Evolutionary conservation across 2,329 filamentous ascomycete species (phyloP).

Genomic region (Talaromyces sp.): DNA sequence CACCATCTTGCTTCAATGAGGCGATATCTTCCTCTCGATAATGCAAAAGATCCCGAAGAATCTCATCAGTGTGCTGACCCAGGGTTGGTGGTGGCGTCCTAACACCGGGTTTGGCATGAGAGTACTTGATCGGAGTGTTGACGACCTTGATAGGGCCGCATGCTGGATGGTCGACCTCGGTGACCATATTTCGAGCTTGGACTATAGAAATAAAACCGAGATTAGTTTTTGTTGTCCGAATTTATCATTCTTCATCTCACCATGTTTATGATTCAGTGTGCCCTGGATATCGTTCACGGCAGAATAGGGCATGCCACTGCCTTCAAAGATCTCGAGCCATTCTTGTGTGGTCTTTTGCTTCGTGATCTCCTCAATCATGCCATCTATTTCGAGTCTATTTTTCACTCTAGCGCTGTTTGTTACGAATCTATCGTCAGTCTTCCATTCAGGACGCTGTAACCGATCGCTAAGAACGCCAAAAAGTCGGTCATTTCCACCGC

Average conservation of each 20-base stretch:
- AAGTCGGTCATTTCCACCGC: constrained; percentile 60
- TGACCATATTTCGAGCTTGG: constrained; percentile 78
- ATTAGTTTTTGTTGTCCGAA: background rate
- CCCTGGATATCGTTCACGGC: constrained; percentile 89
- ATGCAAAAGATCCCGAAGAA: constrained; percentile 62
- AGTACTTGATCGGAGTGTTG: constrained; percentile 93
- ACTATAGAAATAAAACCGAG: constrained; percentile 37
- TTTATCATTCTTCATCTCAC: constrained; percentile 38
- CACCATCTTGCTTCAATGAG: constrained; percentile 60
- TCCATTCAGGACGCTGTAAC: constrained; percentile 57
- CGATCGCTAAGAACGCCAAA: constrained; percentile 57
- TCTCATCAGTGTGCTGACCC: constrained; percentile 80
- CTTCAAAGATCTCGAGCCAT: constrained; percentile 83
- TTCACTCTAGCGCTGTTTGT: constrained; percentile 57
- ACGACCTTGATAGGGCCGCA: constrained; percentile 87
- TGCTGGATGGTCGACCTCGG: constrained; percentile 73
- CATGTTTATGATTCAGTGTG: constrained; percentile 80
- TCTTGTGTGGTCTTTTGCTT: constrained; percentile 74
- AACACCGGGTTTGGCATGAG: constrained; percentile 71
- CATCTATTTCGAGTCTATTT: constrained; percentile 73
- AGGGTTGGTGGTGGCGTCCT: constrained; percentile 76
- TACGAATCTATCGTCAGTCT: constrained; percentile 51
- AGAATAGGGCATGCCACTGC: constrained; percentile 89
- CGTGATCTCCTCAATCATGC: constrained; percentile 71
- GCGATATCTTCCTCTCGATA: constrained; percentile 57